A percentile compares a stretch with the other conserved stretches of the same genome.
phyloP scores from a whole-genome alignment of 2,329 filamentous ascomycete genomes.

The Aspergillus fijiensis region DNA sequence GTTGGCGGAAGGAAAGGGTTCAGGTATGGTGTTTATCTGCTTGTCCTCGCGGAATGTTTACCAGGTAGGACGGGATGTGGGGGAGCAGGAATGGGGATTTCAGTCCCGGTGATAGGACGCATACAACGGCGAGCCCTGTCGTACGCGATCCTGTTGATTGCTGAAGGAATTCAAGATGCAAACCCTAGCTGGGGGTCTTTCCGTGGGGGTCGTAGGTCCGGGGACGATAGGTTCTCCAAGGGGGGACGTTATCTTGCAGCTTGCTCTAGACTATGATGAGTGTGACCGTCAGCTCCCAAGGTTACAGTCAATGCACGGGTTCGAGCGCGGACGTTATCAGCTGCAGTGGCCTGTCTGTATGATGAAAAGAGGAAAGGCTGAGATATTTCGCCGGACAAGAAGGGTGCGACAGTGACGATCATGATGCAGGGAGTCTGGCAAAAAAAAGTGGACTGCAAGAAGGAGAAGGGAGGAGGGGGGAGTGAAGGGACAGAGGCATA shows the following conservation, averaged over 20 bases:
- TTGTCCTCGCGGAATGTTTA: constrained; percentile 12
- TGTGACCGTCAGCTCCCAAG: constrained; percentile 11
- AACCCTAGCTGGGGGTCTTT: constrained; percentile 2
- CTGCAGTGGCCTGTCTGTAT: constrained; percentile 21
- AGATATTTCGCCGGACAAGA: background rate
- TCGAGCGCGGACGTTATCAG: constrained; percentile 1
- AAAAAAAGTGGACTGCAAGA: background rate
- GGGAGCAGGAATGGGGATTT: constrained; percentile 11
- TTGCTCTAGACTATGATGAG: constrained; percentile 9
- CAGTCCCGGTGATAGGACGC: constrained; percentile 12
- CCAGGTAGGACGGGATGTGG: constrained; percentile 8
- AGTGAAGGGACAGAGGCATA: constrained; percentile 9
- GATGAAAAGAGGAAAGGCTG: constrained; percentile 11
- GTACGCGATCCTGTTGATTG: background rate
- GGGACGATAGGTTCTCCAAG: constrained; percentile 7
- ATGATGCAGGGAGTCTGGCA: constrained; percentile 21
- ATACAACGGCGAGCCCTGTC: constrained; percentile 2
- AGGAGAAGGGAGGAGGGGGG: constrained; percentile 6
- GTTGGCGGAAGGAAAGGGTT: constrained; percentile 1
- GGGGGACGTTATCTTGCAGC: constrained; percentile 8
- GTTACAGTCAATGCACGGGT: constrained; percentile 9
- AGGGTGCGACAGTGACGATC: constrained; percentile 19
- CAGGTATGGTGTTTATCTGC: constrained; percentile 14
- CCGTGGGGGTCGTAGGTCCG: background rate
- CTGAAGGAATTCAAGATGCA: constrained; percentile 3